Evolutionary conservation across 805 yeast genomes (phyloP).

Genomic region (Candida patagonica): DNA sequence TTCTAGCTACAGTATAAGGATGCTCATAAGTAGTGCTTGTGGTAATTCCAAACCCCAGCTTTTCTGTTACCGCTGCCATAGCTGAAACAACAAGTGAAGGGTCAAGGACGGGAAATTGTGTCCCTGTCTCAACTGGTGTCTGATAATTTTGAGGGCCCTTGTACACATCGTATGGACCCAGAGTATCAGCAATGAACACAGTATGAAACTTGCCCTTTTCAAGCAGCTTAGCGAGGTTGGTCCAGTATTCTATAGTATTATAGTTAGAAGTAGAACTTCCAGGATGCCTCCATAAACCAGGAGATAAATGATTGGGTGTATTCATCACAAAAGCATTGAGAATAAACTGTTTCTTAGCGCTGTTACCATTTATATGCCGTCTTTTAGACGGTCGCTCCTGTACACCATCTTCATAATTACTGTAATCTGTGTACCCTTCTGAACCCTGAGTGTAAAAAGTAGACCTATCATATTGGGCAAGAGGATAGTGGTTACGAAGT

Average conservation of each 20-base stretch:
- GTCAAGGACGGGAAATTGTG: slow-evolving; percentile 32
- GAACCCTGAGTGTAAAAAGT: slow-evolving; percentile 33
- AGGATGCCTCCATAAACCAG: slow-evolving; percentile 34
- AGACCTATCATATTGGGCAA: slow-evolving; percentile 38
- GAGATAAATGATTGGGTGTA: slow-evolving; percentile 19
- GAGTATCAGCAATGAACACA: slow-evolving; percentile 34
- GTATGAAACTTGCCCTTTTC: slow-evolving; percentile 33
- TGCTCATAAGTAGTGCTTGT: no score
- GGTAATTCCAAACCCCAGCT: no score
- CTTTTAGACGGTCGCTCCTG: no score
- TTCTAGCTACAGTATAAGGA: no score
- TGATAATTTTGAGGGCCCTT: slow-evolving; percentile 34
- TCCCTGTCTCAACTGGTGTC: slow-evolving; percentile 24
- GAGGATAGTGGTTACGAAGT: slow-evolving; percentile 32
- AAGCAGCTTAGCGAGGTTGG: slow-evolving; percentile 28
- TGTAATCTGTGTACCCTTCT: slow-evolving; percentile 1
- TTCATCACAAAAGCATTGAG: slow-evolving; percentile 34
- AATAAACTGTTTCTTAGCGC: no score
- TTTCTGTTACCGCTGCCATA: slow-evolving; percentile 37
- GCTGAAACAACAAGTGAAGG: slow-evolving; percentile 33
- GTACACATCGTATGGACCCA: slow-evolving; percentile 34
- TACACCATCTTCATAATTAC: no score
- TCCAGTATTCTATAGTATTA: slow-evolving; percentile 29
- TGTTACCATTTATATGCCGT: no score
- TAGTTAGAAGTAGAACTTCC: slow-evolving; percentile 21